phyloP scores from a whole-genome alignment of 768 basidiomycete genomes.

The Lactarius indigo region DNA sequence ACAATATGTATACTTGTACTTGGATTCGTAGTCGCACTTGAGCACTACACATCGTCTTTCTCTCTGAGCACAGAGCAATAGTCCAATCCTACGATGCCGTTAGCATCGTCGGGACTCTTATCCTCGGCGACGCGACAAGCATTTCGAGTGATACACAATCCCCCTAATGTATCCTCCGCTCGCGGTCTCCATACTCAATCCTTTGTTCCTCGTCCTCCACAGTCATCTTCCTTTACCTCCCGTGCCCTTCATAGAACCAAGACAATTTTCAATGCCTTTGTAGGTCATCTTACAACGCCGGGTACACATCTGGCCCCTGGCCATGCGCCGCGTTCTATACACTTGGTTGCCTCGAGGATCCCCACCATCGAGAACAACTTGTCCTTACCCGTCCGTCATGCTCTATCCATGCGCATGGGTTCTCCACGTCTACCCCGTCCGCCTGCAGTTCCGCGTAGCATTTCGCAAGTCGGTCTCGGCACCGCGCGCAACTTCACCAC shows the following conservation, averaged over 20 bases:
- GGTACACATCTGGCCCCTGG: constrained; percentile 39
- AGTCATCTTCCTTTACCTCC: constrained; percentile 35
- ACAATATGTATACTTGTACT: neutral
- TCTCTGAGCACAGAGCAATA: neutral
- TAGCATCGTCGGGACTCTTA: constrained; percentile 32
- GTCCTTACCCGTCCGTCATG: constrained; percentile 52
- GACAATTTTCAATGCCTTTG: constrained; percentile 51
- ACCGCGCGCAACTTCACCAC: constrained; percentile 73
- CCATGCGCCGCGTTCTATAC: constrained; percentile 32
- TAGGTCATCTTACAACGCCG: constrained; percentile 56
- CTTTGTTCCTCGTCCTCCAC: constrained; percentile 35
- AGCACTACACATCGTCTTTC: neutral
- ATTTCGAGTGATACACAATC: constrained; percentile 25
- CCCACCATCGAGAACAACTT: constrained; percentile 50
- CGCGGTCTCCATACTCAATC: constrained; percentile 48
- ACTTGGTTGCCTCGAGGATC: constrained; percentile 27
- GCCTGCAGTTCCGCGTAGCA: constrained; percentile 43
- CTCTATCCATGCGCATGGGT: constrained; percentile 45
- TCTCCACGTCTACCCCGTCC: constrained; percentile 58
- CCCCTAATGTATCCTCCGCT: constrained; percentile 27
- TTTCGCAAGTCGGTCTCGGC: constrained; percentile 72
- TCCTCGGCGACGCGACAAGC: constrained; percentile 28
- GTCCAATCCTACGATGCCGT: constrained; percentile 29
- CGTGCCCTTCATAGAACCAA: constrained; percentile 51
- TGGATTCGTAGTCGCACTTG: neutral